Conservation (phyloP, 2,329 filamentous ascomycete genomes). For the Phaeomoniella chlamydospora region DNA sequence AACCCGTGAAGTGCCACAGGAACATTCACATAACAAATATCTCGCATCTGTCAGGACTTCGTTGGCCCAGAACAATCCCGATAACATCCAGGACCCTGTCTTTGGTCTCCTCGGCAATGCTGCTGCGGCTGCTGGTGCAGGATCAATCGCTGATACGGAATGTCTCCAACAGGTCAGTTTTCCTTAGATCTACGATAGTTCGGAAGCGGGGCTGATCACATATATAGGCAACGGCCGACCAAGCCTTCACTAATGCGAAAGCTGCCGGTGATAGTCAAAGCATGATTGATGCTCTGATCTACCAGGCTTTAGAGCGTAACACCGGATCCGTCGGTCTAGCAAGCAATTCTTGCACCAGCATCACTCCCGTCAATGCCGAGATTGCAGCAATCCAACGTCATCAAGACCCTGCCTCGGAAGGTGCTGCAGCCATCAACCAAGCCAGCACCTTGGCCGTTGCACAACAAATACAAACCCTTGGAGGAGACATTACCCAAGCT, state of each 20-base stretch:
- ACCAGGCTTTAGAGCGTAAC: constrained; percentile 44
- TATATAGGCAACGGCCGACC: constrained; percentile 39
- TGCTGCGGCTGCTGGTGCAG: constrained; percentile 34
- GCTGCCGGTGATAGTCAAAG: constrained; percentile 34
- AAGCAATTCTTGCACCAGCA: constrained; percentile 42
- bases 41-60: constrained; percentile 28
- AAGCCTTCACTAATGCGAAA: constrained; percentile 47
- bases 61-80: constrained; percentile 32
- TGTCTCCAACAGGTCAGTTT: constrained; percentile 50
- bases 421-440: constrained; percentile 45
- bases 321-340: constrained; percentile 41
- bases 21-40: constrained; percentile 39
- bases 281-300: constrained; percentile 40
- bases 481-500: constrained; percentile 47
- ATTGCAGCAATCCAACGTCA: constrained; percentile 50
- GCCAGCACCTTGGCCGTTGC: constrained; percentile 45
- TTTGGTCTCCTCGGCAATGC: constrained; percentile 39
- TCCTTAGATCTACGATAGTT: too few relatives aligned
- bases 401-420: constrained; percentile 50
- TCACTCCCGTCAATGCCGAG: constrained; percentile 46
- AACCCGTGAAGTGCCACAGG: constrained; percentile 40
- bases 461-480: constrained; percentile 43
- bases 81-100: constrained; percentile 31
- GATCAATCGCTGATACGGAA: constrained; percentile 36
- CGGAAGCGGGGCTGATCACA: too few relatives aligned